Evolutionary conservation across 2,329 filamentous ascomycete species (phyloP).

Genomic region (Fusarium camptoceras): DNA sequence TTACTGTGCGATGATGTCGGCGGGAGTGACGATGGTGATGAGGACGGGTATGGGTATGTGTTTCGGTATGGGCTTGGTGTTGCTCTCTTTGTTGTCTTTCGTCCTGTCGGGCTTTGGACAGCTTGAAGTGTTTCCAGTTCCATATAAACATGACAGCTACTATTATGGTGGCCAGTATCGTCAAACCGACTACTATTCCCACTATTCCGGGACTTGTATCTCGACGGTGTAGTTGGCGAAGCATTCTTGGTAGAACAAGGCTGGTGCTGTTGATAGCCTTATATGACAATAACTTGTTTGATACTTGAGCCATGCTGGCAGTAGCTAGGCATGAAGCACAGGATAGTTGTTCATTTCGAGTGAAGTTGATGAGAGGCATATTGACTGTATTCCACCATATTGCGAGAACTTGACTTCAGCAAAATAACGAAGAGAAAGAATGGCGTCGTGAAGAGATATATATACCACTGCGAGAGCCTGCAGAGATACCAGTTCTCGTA

Average conservation of each 20-base stretch:
- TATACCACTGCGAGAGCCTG: neutral
- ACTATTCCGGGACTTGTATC: slow-evolving; percentile 7
- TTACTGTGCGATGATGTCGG: neutral
- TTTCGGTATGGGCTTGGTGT: neutral
- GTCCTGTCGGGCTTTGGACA: neutral
- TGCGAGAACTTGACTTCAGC: neutral
- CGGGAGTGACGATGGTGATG: neutral
- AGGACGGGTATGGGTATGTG: neutral
- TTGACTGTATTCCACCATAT: neutral
- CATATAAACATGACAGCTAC: slow-evolving; percentile 20
- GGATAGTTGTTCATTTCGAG: neutral
- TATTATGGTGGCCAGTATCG: slow-evolving; percentile 16
- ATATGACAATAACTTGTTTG: no score
- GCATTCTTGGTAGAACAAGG: neutral
- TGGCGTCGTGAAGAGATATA: neutral
- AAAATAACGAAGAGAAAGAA: neutral
- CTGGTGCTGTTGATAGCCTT: neutral
- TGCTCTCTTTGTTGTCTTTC: neutral
- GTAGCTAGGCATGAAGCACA: neutral
- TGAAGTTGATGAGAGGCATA: slow-evolving; percentile 21
- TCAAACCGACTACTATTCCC: slow-evolving; percentile 25
- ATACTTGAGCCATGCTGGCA: no score
- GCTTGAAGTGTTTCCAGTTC: slow-evolving; percentile 14
- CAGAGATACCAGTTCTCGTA: neutral
- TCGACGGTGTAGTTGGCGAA: slow-evolving; percentile 15